Conservation (phyloP, 345 rosid species). For the Lagerstroemia speciosa region DNA sequence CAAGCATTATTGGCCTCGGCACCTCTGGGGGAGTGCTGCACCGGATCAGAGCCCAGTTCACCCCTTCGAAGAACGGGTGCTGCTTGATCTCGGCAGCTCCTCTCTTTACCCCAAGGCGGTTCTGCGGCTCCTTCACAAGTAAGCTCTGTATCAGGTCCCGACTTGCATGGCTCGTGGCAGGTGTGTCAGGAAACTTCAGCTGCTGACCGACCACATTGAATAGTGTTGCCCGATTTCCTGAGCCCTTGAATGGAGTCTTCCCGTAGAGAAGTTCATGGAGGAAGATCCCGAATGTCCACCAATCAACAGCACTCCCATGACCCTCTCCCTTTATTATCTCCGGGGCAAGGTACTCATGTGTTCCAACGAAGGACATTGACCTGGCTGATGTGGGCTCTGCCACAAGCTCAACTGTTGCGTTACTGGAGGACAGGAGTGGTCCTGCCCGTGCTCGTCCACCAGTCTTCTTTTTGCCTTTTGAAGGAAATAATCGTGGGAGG, state of each 20-base stretch:
- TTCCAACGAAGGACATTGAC: slow-evolving; percentile 98
- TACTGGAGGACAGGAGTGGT: slow-evolving; percentile 33
- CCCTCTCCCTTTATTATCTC: slow-evolving; percentile 97
- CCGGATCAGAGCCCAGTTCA: slow-evolving; percentile 94
- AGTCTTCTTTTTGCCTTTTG: slow-evolving; percentile 67
- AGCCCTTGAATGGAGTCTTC: slow-evolving; percentile 90
- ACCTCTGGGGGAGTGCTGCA: slow-evolving; percentile 98
- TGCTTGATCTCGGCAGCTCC: slow-evolving; percentile 99
- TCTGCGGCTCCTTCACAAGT: slow-evolving; percentile 87
- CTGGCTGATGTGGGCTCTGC: slow-evolving; percentile 94
- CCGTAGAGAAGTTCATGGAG: slow-evolving; percentile 79
- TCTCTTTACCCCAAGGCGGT: slow-evolving; percentile 81
- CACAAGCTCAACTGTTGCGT: slow-evolving; percentile 69
- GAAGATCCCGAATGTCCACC: slow-evolving; percentile 99
- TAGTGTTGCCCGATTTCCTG: slow-evolving; percentile 86
- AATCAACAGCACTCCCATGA: slow-evolving; percentile 96
- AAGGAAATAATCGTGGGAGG: slow-evolving; percentile 68
- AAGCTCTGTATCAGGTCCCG: slow-evolving; percentile 72
- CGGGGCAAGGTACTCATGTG: slow-evolving; percentile 95
- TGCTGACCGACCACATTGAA: slow-evolving; percentile 96
- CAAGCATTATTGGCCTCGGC: slow-evolving; percentile 65
- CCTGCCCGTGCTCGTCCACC: slow-evolving; percentile 39
- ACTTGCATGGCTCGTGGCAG: slow-evolving; percentile 74
- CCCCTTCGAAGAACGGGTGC: slow-evolving; percentile 91
- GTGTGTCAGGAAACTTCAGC: slow-evolving; percentile 77